Evolutionary conservation across 2,329 filamentous ascomycete species (phyloP), one percentile per base, ranked within the genome.

Genomic region (Teratosphaeria zuluensis): DNA sequence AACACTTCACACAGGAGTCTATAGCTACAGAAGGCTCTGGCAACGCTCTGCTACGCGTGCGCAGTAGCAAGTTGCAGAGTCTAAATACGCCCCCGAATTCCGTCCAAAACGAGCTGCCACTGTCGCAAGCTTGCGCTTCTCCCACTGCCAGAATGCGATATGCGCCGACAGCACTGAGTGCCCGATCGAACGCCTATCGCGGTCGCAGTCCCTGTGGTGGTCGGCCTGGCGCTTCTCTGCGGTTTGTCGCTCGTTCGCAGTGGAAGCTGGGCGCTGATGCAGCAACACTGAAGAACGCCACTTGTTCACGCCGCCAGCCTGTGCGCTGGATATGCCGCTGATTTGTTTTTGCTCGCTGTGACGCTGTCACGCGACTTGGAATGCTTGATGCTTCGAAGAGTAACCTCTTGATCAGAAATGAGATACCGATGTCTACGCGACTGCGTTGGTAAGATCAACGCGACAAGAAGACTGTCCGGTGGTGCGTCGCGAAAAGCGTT

Each of bases 1-100:
- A 55, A 42, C 53, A 55, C 53, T 55, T 55, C 53, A 55, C 53
- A 42, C 31, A 33, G 53, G 42, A 48, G 53, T 55, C 53, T 55
- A 55, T 42, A 38, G 53, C 30, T 55, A 48, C 42, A 48, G 42
- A 48, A 48, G 42, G 42, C 42, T n/a, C 42, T 48, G 42, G n/a
- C 42, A 48, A 48, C 42, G 42, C 42, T 48, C 42, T 48, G 21
- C 42, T 48, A 48, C 42, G n/a, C 42, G 42, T 48, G 42, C 42
- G 42, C 42, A 48, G 42, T 48, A 48, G 42, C 42, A 48, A 48
- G 42, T 48, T 48, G 42, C 42, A 48, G 42, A 48, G 42, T 48
- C 42, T 48, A 48, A 9, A 48, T 48, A 48, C 42, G 42, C 42
- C 42, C 42, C 42, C 42, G 42, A 48, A n/a, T 48, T 21, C 16